A percentile compares a stretch with the other conserved stretches of the same genome.
phyloP scores from a whole-genome alignment of 306 rosid species.

The Crataegus laevigata region DNA sequence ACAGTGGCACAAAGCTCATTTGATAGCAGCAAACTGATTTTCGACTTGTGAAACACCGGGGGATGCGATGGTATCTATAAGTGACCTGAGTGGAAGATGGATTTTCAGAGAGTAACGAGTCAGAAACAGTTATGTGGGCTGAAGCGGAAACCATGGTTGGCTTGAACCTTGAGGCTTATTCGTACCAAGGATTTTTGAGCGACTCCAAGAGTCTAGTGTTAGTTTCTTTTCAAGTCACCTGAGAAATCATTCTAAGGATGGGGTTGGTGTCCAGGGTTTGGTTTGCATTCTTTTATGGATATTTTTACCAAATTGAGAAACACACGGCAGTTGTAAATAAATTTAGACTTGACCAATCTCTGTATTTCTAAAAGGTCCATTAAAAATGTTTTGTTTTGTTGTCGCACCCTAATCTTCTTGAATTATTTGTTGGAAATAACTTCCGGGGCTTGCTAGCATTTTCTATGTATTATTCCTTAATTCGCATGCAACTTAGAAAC shows the following conservation, averaged over 20 bases:
- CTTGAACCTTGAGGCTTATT: neutral
- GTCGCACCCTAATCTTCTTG: no score
- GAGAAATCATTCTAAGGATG: neutral
- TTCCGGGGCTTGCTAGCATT: no score
- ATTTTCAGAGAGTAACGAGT: neutral
- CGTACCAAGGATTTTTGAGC: neutral
- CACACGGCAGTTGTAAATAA: neutral
- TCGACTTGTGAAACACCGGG: neutral
- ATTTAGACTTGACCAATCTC: neutral
- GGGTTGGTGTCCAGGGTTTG: neutral
- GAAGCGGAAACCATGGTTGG: slow-evolving; percentile 2
- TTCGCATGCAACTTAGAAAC: no score
- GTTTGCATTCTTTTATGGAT: neutral
- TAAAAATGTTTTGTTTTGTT: no score
- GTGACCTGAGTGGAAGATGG: neutral
- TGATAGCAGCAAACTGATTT: slow-evolving; percentile 1
- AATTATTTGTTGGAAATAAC: no score
- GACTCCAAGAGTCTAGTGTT: neutral
- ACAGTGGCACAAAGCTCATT: neutral
- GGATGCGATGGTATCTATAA: neutral
- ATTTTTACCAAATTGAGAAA: neutral
- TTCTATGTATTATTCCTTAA: no score
- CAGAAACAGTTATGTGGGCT: slow-evolving; percentile 1
- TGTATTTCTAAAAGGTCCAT: neutral
- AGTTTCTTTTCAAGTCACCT: neutral